A percentile compares a stretch with the other conserved stretches of the same genome.
These are phyloP conservation scores for Vitis labrusca DNA, from an alignment of 164 flowering plant species.

Conservation along the genomic window DNA sequence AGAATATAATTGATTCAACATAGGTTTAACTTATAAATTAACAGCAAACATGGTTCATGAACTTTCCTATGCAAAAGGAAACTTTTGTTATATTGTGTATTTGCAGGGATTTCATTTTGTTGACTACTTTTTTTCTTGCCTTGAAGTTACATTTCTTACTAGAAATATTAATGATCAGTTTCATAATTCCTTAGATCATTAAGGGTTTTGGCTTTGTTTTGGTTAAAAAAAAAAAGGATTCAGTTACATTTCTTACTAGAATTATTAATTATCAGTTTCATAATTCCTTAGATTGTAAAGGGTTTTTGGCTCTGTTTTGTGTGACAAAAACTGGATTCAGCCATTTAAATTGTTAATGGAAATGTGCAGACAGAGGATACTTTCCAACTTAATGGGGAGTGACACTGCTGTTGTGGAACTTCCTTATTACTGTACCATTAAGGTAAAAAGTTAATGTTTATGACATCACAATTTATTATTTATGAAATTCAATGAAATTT, in stretches of 20 bases:
- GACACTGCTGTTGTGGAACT: constrained; percentile 6
- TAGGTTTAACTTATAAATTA: not conserved
- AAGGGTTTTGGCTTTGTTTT: no score
- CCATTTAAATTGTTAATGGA: not conserved
- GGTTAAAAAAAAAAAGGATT: no score
- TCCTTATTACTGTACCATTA: constrained; percentile 7
- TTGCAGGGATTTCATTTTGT: not conserved
- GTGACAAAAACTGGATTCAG: not conserved
- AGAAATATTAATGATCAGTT: no score
- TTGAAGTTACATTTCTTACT: not conserved
- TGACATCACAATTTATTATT: not conserved
- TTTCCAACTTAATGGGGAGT: constrained; percentile 4
- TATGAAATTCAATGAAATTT: not conserved
- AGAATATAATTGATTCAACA: not conserved
- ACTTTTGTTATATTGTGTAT: not conserved
- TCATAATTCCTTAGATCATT: no score
- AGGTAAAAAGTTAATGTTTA: constrained; percentile 6
- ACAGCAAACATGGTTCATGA: not conserved
- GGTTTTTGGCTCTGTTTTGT: not conserved
- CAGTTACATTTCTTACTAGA: no score
- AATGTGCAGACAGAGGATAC: constrained; percentile 8
- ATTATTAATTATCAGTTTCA: no score
- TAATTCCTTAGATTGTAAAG: not conserved
- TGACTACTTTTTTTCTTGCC: not conserved
- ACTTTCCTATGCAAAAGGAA: no score